Evolutionary conservation across 2,329 filamentous ascomycete genomes (phyloP).

Genomic region (Fusarium metavorans): DNA sequence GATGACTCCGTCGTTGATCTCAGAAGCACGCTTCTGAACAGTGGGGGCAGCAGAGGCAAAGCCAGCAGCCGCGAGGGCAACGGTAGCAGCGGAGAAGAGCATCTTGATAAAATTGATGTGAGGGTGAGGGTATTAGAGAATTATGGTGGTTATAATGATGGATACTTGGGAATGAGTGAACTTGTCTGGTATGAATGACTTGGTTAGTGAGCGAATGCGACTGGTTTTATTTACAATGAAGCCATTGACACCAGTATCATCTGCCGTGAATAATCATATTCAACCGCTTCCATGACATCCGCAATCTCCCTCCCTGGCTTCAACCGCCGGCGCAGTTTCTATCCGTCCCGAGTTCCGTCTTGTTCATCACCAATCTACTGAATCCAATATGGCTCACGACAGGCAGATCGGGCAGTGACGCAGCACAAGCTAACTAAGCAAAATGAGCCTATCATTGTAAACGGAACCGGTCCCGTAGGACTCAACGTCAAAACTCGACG

Average conservation of each 20-base stretch:
- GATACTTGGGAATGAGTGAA: background rate
- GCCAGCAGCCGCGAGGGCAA: slow-evolving; percentile 25
- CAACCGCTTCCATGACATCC: background rate
- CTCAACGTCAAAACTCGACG: background rate
- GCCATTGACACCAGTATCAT: background rate
- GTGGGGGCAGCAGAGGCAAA: slow-evolving; percentile 29
- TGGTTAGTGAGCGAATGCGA: background rate
- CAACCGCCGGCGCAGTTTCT: slow-evolving; percentile 3
- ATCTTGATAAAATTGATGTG: background rate
- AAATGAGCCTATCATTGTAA: background rate
- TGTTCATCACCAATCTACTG: background rate
- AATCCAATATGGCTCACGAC: background rate
- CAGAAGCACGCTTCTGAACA: slow-evolving; percentile 25
- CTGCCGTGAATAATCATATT: background rate
- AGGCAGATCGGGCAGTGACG: background rate
- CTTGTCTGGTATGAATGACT: background rate
- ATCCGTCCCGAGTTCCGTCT: slow-evolving; percentile 8
- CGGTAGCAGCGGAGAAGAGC: slow-evolving; percentile 25
- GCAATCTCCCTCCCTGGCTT: background rate
- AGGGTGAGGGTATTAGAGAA: background rate
- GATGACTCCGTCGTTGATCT: slow-evolving; percentile 47
- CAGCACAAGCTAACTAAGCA: background rate
- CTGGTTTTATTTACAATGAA: background rate
- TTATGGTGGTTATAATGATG: background rate
- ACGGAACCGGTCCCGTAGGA: background rate